These are phyloP conservation scores for Auricularia sp. DNA, from an alignment of 768 basidiomycete species.

Conservation along the genomic window DNA sequence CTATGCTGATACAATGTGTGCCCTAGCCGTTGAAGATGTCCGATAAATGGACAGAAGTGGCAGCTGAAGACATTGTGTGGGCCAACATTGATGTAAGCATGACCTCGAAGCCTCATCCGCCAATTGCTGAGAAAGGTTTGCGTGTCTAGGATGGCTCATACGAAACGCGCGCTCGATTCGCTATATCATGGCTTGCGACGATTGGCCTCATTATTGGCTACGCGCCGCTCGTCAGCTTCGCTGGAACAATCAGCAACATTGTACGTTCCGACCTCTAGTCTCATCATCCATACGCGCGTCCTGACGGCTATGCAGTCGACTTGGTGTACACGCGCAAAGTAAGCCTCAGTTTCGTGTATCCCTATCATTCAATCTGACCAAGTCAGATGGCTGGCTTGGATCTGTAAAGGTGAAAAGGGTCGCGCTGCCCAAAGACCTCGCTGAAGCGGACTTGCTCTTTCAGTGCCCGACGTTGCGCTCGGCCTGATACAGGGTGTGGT, in stretches of 20 bases:
- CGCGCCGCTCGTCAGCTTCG: constrained; percentile 56
- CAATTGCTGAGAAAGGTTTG: no score
- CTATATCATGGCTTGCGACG: constrained; percentile 45
- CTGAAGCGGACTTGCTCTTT: no score
- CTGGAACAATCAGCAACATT: constrained; percentile 54
- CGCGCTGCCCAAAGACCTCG: no score
- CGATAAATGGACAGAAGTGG: constrained; percentile 50
- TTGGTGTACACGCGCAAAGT: no score
- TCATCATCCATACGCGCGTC: background rate
- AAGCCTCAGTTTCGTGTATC: background rate
- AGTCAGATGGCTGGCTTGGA: constrained; percentile 49
- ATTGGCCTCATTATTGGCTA: constrained; percentile 52
- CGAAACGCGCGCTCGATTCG: constrained; percentile 44
- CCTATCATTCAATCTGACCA: background rate
- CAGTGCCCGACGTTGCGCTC: constrained; percentile 7
- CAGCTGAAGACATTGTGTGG: constrained; percentile 47
- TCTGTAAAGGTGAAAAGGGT: constrained; percentile 19
- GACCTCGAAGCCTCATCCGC: background rate
- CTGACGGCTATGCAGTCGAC: background rate
- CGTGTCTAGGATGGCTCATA: constrained; percentile 26
- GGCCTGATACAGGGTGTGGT: constrained; percentile 30
- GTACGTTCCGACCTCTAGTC: constrained; percentile 1
- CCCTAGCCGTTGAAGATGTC: constrained; percentile 42
- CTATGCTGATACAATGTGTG: no score
- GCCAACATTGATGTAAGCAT: constrained; percentile 39